These are phyloP conservation scores for Eucalyptus cladocalyx DNA, from an alignment of 345 rosid genomes.

Conservation along the genomic window DNA sequence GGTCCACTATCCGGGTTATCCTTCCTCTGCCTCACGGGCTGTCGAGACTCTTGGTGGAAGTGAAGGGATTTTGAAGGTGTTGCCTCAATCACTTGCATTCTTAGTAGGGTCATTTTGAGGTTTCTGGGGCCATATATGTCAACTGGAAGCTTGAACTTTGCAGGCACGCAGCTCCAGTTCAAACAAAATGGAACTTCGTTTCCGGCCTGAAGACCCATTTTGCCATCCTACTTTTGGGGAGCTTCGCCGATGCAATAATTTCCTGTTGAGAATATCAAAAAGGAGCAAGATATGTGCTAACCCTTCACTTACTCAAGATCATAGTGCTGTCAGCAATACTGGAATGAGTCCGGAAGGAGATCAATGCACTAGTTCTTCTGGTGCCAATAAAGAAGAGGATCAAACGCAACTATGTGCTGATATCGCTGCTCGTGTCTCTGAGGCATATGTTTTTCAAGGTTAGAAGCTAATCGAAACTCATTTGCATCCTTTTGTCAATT, in stretches of 20 bases:
- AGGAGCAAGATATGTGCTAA: slow-evolving; percentile 7
- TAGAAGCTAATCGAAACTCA: slow-evolving; percentile 19
- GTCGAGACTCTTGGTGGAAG: slow-evolving; percentile 74
- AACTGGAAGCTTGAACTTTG: not conserved
- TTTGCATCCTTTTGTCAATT: not conserved
- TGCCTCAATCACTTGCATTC: not conserved
- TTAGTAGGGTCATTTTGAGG: not conserved
- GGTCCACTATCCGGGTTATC: slow-evolving; percentile 80
- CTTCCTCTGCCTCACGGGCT: slow-evolving; percentile 64
- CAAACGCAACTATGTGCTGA: slow-evolving; percentile 41
- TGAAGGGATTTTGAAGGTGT: slow-evolving; percentile 53
- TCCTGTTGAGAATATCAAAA: slow-evolving; percentile 49
- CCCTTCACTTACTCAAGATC: not conserved
- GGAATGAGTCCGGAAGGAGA: slow-evolving; percentile 3
- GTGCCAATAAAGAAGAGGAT: not conserved
- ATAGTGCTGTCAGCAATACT: not conserved
- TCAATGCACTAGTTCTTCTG: not conserved
- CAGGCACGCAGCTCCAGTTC: slow-evolving; percentile 53
- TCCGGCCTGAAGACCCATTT: slow-evolving; percentile 89
- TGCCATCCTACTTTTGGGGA: slow-evolving; percentile 75
- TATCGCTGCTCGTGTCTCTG: slow-evolving; percentile 56
- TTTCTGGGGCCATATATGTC: not conserved
- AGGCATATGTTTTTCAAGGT: slow-evolving; percentile 70
- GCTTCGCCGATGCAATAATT: slow-evolving; percentile 29
- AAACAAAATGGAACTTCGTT: slow-evolving; percentile 60